Base-by-base conservation (phyloP, 225 moss, liverwort and hornwort species). In the Bryum argenteum region DNA sequence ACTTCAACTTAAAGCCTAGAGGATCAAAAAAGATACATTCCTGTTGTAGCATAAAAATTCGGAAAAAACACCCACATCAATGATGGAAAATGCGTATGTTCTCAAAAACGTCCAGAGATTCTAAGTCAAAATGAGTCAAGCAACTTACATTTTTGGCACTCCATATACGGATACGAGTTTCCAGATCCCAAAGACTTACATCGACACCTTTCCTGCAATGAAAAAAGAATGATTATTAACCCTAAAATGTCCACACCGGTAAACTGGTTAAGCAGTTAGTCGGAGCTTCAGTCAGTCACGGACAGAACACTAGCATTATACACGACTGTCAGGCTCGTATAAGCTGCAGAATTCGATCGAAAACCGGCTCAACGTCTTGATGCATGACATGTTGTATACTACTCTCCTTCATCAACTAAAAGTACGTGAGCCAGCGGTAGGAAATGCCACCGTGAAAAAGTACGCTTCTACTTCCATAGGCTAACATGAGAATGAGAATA, bases 131-230 rank as follows among this genome's bases (percentile, higher is more conserved):
- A 20, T 8, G 17, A 16, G 53, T 63, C 5, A 43, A 67, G 60
- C 13, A 12, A 58, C 92, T 81, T 82, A 98, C 97, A 56, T 80
- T 84, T 80, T 94, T 94, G 65, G 88, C 94, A 74, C 77, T 92
- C 97, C 94, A 98, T 44, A 98, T 44, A 61, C 79, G 88, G 54
- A 84, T 71, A 50, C 67, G 71, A 58, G 81, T 91, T 63, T 83
- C 81, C 38, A 89, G 62, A 65, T 98, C 89, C 97, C 94, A 94
- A n/a, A 94, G 70, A 69, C 83, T 81, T 45, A 92, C 87, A 63
- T 98, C 97, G 24, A 91, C 88, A 43, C 87, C 89, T 87, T 91
- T 98, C 52, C 97, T 98, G 94, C 17, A 0, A 66, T 24, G 26
- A 7, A 21, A 50, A 54, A 14, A 14, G 16, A 8, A 14, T 10